Conservation (phyloP, 75 land plant species). For the Cunninghamia lanceolata region DNA sequence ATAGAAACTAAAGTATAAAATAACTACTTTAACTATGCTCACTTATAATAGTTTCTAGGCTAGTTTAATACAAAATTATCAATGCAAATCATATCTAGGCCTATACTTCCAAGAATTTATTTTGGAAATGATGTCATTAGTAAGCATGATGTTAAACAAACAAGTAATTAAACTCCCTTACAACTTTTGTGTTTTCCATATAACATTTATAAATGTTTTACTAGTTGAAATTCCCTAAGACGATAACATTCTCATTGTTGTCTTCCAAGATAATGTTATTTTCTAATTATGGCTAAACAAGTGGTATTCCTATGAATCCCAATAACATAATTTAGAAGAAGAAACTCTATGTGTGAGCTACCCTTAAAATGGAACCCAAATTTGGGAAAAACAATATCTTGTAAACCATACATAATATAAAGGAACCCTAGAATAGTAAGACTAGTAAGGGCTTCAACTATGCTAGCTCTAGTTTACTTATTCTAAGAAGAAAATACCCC, state of each 20-base stretch:
- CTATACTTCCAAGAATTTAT: no score
- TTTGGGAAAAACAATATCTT: constrained; percentile 21
- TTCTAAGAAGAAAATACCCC: constrained; percentile 20
- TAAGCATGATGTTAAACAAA: no score
- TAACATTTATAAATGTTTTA: constrained; percentile 55
- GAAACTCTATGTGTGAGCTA: constrained; percentile 49
- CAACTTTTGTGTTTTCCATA: constrained; percentile 54
- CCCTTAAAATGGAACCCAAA: constrained; percentile 50
- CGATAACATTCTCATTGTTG: constrained; percentile 33
- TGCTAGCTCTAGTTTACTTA: constrained; percentile 12
- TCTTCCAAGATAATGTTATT: background rate
- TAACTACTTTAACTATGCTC: no score
- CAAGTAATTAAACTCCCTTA: no score
- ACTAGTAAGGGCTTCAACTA: constrained; percentile 33
- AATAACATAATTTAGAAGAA: constrained; percentile 38
- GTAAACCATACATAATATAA: constrained; percentile 25
- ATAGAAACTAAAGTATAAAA: no score
- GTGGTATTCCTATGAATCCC: constrained; percentile 11
- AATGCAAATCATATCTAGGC: no score
- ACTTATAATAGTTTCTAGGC: no score
- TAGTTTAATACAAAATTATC: no score
- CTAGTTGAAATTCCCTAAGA: constrained; percentile 72
- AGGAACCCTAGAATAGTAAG: constrained; percentile 48
- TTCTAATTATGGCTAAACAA: constrained; percentile 31
- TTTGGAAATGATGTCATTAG: no score